Evolutionary conservation across 1,284 basidiomycete species (phyloP).

Genomic region (Austroboletus novae-zelandiae): DNA sequence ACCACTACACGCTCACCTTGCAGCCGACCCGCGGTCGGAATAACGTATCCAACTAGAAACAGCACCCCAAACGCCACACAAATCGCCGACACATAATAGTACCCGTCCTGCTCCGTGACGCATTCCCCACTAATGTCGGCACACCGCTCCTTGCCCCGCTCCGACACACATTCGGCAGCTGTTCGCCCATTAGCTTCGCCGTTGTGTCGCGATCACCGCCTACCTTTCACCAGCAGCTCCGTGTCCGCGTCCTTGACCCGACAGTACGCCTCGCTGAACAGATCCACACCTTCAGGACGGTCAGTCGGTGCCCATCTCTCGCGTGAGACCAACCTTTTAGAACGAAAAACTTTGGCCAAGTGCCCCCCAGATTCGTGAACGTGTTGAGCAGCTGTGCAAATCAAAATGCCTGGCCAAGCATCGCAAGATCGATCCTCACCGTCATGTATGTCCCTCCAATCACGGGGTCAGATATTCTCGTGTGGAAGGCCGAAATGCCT

Average conservation of each 20-base stretch:
- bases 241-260: constrained; percentile 55
- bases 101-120: constrained; percentile 85
- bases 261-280: constrained; percentile 82
- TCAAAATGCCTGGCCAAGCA: constrained; percentile 6
- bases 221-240: constrained; percentile 60
- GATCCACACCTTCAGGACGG: constrained; percentile 66
- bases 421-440: constrained; percentile 42
- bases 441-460: constrained; percentile 99
- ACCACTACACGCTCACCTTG: constrained; percentile 63
- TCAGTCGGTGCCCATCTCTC: constrained; percentile 3
- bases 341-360: constrained; percentile 95
- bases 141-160: constrained; percentile 83
- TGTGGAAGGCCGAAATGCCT: constrained; percentile 97
- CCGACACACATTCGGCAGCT: constrained; percentile 87
- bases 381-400: constrained; percentile 82
- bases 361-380: constrained; percentile 95
- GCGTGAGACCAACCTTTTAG: constrained; percentile 70
- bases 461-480: constrained; percentile 92
- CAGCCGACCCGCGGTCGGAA: constrained; percentile 81
- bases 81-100: constrained; percentile 81
- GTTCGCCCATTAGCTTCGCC: constrained; percentile 12
- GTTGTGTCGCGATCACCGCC: constrained; percentile 11
- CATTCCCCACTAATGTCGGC: constrained; percentile 77
- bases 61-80: constrained; percentile 77
- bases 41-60: constrained; percentile 75